Conservation (phyloP, 2,329 filamentous ascomycete species). For the Zymoseptoria brevis region DNA sequence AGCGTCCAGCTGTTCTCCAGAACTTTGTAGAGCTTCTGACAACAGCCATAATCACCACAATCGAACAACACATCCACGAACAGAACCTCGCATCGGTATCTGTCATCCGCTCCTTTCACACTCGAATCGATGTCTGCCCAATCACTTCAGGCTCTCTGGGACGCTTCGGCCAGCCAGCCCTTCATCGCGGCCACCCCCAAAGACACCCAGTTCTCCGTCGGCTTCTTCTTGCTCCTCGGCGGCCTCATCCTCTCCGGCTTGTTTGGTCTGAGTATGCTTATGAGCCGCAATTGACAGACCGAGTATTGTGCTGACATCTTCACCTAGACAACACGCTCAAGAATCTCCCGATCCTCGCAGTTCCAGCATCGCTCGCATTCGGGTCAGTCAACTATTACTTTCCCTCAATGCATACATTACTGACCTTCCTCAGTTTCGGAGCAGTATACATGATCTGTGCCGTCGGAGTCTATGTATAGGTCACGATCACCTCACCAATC, state of each 20-base stretch:
- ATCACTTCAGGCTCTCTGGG: constrained; percentile 78
- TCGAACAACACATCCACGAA: background rate
- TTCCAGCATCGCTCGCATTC: constrained; percentile 81
- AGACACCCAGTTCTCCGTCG: constrained; percentile 73
- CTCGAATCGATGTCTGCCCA: constrained; percentile 58
- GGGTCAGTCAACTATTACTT: constrained; percentile 57
- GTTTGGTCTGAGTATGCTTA: constrained; percentile 73
- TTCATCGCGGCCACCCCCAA: constrained; percentile 76
- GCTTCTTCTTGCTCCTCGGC: constrained; percentile 63
- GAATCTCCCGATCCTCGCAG: constrained; percentile 67
- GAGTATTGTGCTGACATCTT: too few relatives aligned
- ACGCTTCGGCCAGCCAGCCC: constrained; percentile 79
- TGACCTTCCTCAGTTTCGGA: constrained; percentile 58
- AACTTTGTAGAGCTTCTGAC: background rate
- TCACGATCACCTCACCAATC: constrained; percentile 6
- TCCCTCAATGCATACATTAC: background rate
- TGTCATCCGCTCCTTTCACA: background rate
- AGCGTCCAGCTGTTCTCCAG: background rate
- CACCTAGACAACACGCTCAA: constrained; percentile 67
- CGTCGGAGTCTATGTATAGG: constrained; percentile 92
- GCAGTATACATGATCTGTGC: constrained; percentile 98
- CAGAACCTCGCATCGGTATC: background rate
- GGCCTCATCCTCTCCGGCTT: constrained; percentile 64
- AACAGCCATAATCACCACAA: background rate
- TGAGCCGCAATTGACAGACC: too few relatives aligned